These are phyloP conservation scores for Oxytropis ochrocephala DNA, from an alignment of 306 rosid genomes.

Conservation along the genomic window DNA sequence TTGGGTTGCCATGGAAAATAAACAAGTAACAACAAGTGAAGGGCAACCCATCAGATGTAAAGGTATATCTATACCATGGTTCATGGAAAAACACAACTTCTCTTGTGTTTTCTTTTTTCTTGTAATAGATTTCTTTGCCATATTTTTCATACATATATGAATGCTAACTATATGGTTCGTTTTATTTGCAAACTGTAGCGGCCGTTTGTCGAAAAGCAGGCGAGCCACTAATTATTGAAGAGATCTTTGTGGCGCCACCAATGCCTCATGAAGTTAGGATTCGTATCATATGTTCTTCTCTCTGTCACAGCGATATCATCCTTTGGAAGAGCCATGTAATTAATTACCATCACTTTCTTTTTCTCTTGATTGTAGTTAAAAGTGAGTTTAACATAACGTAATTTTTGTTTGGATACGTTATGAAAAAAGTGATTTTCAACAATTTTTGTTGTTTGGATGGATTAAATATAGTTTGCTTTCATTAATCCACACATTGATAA, in stretches of 20 bases:
- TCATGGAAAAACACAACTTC: not conserved
- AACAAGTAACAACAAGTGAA: conserved; percentile 16
- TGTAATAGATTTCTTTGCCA: too few species aligned
- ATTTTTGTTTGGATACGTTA: too few species aligned
- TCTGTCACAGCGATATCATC: conserved; percentile 67
- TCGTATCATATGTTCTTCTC: conserved; percentile 63
- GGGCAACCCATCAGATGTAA: conserved; percentile 60
- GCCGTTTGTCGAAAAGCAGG: conserved; percentile 62
- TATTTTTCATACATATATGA: too few species aligned
- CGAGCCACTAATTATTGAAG: conserved; percentile 58
- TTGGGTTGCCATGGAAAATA: conserved; percentile 40
- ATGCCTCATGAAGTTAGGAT: conserved; percentile 66
- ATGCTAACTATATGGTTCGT: not conserved
- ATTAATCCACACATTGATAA: too few species aligned
- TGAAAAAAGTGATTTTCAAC: too few species aligned
- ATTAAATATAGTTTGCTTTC: too few species aligned
- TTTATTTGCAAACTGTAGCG: conserved; percentile 32
- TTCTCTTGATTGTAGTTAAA: not conserved
- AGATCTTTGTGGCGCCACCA: conserved; percentile 73
- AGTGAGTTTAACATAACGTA: too few species aligned
- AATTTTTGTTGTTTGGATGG: too few species aligned
- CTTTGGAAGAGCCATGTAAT: conserved; percentile 70
- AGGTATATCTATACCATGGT: conserved; percentile 32
- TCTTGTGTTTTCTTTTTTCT: too few species aligned
- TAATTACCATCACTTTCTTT: not conserved